These are phyloP conservation scores for Pholiota molesta DNA, from an alignment of 768 basidiomycete species.

Conservation along the genomic window DNA sequence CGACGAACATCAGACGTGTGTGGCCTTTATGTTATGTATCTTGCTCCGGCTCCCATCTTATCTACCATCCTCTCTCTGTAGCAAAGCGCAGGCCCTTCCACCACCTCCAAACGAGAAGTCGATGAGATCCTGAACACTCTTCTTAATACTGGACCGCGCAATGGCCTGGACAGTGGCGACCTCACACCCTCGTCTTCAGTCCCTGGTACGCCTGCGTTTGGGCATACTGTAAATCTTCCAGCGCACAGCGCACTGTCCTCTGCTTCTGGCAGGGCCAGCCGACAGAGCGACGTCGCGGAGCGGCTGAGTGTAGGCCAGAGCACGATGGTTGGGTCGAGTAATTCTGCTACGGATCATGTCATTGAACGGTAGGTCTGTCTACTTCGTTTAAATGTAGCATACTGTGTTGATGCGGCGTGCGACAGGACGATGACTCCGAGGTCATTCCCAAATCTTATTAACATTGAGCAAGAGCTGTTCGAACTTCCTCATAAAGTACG, in stretches of 20 bases:
- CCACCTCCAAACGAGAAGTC: conserved; percentile 54
- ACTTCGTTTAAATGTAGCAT: conserved; percentile 4
- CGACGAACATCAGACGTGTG: conserved; percentile 41
- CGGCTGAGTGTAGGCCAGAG: conserved; percentile 39
- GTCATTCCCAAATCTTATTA: conserved; percentile 77
- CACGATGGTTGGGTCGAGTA: conserved; percentile 48
- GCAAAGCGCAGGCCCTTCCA: conserved; percentile 28
- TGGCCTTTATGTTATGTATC: not conserved
- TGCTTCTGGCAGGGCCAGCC: conserved; percentile 65
- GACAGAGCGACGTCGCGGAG: conserved; percentile 65
- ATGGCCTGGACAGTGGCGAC: conserved; percentile 59
- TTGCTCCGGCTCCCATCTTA: not conserved
- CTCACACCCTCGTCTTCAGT: conserved; percentile 73
- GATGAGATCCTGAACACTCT: conserved; percentile 74
- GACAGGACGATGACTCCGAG: conserved; percentile 65
- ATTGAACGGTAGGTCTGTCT: conserved; percentile 60
- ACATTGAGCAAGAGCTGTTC: conserved; percentile 88
- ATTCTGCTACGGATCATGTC: conserved; percentile 66
- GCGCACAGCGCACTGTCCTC: conserved; percentile 38
- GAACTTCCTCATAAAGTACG: conserved; percentile 85
- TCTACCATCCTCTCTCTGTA: not conserved
- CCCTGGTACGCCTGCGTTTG: conserved; percentile 67
- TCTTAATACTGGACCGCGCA: conserved; percentile 45
- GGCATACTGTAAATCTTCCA: conserved; percentile 38
- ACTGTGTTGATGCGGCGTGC: conserved; percentile 8